Evolutionary conservation across 805 yeast species (phyloP).

Genomic region (Starmerella scarabaei): DNA sequence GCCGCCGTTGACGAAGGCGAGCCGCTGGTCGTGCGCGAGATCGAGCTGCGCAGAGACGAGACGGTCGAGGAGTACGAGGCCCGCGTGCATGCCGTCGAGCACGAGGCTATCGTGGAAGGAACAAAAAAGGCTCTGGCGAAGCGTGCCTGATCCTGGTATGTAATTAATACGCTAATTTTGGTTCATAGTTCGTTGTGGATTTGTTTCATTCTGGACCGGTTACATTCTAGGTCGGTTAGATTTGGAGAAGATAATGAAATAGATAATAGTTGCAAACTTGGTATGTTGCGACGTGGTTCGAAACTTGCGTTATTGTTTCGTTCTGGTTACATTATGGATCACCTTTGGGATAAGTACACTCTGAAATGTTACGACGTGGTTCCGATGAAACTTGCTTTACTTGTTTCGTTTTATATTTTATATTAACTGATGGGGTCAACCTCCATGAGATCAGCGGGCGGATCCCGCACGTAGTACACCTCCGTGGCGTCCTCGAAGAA

Average conservation of each 20-base stretch:
- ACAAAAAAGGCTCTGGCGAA: constrained; percentile 45
- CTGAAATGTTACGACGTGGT: too few species aligned
- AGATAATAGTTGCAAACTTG: too few species aligned
- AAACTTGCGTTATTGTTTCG: too few species aligned
- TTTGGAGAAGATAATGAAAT: too few species aligned
- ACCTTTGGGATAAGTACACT: too few species aligned
- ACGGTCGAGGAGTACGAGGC: constrained; percentile 64
- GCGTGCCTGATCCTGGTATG: not conserved
- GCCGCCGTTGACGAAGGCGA: constrained; percentile 90
- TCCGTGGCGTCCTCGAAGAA: constrained; percentile 49
- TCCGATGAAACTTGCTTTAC: too few species aligned
- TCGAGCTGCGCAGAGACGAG: constrained; percentile 60
- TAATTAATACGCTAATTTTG: not conserved
- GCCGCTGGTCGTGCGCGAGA: constrained; percentile 71
- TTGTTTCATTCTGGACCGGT: not conserved
- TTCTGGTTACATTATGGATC: too few species aligned
- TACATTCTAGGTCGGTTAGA: not conserved
- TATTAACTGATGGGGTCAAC: constrained; percentile 35
- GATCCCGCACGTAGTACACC: constrained; percentile 34
- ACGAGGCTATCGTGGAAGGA: constrained; percentile 87
- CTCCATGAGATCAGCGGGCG: constrained; percentile 52
- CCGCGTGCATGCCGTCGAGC: constrained; percentile 76
- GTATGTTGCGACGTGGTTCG: too few species aligned
- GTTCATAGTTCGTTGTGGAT: not conserved
- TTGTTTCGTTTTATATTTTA: too few species aligned